phyloP scores from a whole-genome alignment of 139 green algal species.

The Marvania coccoides region DNA sequence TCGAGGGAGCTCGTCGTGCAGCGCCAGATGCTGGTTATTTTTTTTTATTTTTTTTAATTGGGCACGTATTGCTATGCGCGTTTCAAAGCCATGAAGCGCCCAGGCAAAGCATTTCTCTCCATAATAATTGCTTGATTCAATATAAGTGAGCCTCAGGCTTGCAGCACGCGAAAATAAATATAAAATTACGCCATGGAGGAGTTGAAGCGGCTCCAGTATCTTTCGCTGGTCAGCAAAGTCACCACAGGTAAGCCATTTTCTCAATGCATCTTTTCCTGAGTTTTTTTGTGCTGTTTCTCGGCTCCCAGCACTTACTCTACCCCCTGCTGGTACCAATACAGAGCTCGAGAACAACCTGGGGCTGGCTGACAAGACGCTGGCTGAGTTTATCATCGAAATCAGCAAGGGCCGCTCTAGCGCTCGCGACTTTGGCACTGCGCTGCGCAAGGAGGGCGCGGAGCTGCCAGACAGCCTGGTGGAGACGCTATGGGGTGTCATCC shows the following conservation, averaged over 20 bases:
- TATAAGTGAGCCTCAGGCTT: too few species aligned
- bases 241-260: conserved; percentile 49
- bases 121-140: too few species aligned
- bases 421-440: conserved; percentile 44
- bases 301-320: neutral
- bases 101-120: too few species aligned
- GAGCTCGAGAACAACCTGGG: conserved; percentile 94
- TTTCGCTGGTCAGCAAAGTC: conserved; percentile 88
- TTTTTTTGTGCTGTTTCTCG: neutral
- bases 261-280: neutral
- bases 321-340: conserved; percentile 32
- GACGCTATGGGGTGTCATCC: conserved; percentile 84
- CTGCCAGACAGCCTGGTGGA: conserved; percentile 75
- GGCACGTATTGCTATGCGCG: too few species aligned
- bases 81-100: too few species aligned
- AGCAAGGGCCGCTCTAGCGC: conserved; percentile 43
- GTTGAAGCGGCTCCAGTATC: conserved; percentile 74
- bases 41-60: too few species aligned
- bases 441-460: conserved; percentile 68
- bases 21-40: too few species aligned
- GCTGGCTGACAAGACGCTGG: conserved; percentile 87
- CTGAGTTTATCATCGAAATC: conserved; percentile 93
- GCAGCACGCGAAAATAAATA: too few species aligned
- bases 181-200: conserved; percentile 27
- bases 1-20: too few species aligned